Base-by-base conservation (phyloP, 106 monocot genomes). In the Dendrobium catenatum region DNA sequence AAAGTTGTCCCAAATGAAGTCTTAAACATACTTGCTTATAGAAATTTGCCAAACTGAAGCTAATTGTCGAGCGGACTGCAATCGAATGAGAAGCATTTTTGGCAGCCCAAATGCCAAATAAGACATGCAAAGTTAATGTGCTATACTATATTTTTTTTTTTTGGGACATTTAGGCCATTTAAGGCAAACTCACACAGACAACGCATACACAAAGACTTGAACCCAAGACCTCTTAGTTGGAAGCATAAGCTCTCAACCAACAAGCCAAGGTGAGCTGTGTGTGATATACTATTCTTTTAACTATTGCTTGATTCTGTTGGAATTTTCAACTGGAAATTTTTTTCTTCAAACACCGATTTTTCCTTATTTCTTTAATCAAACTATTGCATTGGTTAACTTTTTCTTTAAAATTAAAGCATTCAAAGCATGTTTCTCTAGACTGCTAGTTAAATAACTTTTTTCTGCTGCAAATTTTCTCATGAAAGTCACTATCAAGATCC, bases 401-500 rank as follows among this genome's bases (percentile, higher is more conserved):
- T 29, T 5, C 27, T 42, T 68, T 11, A 68, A 17, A 72, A 72
- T 5, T 2, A 75, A 43, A 20, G 41, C 43, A 16, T 75, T 26
- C n/a, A 43, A 22, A 75, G 74, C 43, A 41, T 75, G 44, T 17
- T 20, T 75, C 20, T 44, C 9, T 11, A 13, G 43, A 43, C n/a
- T 75, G 43, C 74, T 75, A 4, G 7, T 22, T 13, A 31, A 75
- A 19, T 75, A 44, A 44, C 26, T 44, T 9, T 17, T 20, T 4
- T 9, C 37, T 72, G 72, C 13, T 33, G 72, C 16, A 29, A 40
- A 40, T 66, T n/a, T 22, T 13, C 51, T 72, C 72, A 42, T 43
- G 74, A 75, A 15, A 75, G 43, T 75, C 42, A 19, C 74, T 19
- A 43, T 75, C 74, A 40, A 44, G 19, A 75, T 75, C 74, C 74